Percentiles rank a stretch among this genome's conserved stretches.
These are phyloP conservation scores for Warburgia ugandensis DNA, from an alignment of 164 flowering plant genomes.

Conservation along the genomic window DNA sequence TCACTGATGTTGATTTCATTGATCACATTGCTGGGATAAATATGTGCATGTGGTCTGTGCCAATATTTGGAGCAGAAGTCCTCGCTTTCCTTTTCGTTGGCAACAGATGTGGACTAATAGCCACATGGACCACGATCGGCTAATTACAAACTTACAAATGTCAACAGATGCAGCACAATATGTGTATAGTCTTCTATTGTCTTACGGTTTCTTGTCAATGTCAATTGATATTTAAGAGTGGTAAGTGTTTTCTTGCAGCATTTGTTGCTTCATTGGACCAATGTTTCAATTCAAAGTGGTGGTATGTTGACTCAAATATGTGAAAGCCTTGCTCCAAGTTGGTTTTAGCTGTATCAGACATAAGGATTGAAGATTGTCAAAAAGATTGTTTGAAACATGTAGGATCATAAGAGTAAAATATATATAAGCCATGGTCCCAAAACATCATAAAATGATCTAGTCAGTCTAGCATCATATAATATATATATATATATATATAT, in stretches of 20 bases:
- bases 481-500: no score
- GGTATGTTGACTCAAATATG: background rate
- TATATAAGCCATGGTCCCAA: no score
- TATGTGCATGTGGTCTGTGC: conserved; percentile 1
- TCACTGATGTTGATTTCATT: background rate
- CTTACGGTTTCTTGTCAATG: background rate
- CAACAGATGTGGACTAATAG: background rate
- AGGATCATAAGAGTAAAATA: background rate
- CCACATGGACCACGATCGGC: background rate
- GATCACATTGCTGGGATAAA: background rate
- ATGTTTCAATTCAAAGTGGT: background rate
- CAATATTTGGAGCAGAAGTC: background rate
- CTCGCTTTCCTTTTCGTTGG: background rate
- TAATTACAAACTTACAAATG: background rate
- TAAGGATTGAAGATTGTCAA: background rate
- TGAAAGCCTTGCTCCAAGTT: background rate
- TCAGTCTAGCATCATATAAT: no score
- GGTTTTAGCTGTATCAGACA: conserved; percentile 3
- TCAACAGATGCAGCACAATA: background rate
- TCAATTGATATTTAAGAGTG: background rate
- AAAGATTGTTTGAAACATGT: background rate
- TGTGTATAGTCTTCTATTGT: background rate
- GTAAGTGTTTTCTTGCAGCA: background rate
- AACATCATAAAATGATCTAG: no score
- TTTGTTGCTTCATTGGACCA: background rate